A percentile compares a stretch with the other conserved stretches of the same genome.
Evolutionary conservation across 2,329 filamentous ascomycete genomes (phyloP).

Genomic region (Xylaria sp.): DNA sequence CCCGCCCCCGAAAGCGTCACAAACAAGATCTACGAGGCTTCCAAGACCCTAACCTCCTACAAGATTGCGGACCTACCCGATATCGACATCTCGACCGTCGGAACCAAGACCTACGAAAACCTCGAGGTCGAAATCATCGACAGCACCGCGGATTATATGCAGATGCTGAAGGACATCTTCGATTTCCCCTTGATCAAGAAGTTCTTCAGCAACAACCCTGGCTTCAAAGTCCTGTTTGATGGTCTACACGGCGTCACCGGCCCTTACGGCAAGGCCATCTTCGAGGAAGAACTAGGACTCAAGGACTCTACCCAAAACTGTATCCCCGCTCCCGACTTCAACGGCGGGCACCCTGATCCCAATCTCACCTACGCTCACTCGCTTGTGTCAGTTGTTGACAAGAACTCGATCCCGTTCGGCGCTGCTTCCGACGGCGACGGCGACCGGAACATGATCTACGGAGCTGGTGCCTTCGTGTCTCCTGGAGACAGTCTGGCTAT

Average conservation of each 20-base stretch:
- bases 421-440: conserved; percentile 96
- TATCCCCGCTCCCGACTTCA: conserved; percentile 90
- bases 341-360: conserved; percentile 95
- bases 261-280: conserved; percentile 92
- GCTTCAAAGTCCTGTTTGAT: conserved; percentile 98
- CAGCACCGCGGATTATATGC: conserved; percentile 87
- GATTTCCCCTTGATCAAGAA: conserved; percentile 95
- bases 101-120: conserved; percentile 80
- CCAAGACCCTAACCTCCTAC: conserved; percentile 89
- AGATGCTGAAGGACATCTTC: conserved; percentile 98
- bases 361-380: conserved; percentile 97
- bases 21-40: conserved; percentile 94
- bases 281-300: conserved; percentile 89
- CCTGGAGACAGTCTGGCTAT: conserved; percentile 97
- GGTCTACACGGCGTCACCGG: conserved; percentile 94
- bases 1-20: conserved; percentile 95
- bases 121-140: conserved; percentile 96
- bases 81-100: conserved; percentile 82
- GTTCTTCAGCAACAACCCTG: conserved; percentile 83
- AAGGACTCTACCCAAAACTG: conserved; percentile 85
- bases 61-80: conserved; percentile 88
- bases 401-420: conserved; percentile 90
- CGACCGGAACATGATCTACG: conserved; percentile 99
- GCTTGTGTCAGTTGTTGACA: conserved; percentile 91
- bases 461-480: conserved; percentile 93